Conservation (phyloP, 164 flowering plant species). For the Umbellularia californica region DNA sequence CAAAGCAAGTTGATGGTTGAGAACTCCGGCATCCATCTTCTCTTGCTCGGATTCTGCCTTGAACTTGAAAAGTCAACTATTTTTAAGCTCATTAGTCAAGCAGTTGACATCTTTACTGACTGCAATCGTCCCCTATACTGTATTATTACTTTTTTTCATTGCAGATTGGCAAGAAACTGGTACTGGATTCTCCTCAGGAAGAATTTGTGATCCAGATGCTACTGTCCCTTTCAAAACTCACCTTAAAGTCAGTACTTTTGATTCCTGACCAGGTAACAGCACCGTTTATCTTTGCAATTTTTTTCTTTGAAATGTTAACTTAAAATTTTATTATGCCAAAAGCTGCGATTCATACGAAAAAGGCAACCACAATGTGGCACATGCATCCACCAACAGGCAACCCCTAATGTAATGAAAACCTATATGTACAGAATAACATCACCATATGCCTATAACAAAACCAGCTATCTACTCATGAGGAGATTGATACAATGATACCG, state of each 20-base stretch:
- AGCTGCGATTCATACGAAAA: no score
- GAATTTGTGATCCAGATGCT: conserved; percentile 46
- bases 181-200: conserved; percentile 41
- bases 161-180: conserved; percentile 55
- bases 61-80: not conserved
- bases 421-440: no score
- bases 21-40: not conserved
- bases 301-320: no score
- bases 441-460: no score
- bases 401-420: no score
- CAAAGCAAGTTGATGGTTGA: not conserved
- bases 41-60: not conserved
- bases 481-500: no score
- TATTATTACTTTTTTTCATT: conserved; percentile 5
- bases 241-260: conserved; percentile 44
- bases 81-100: not conserved
- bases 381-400: no score
- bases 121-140: not conserved
- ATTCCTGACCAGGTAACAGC: conserved; percentile 30
- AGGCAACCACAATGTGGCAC: no score
- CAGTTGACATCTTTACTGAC: not conserved
- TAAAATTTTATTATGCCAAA: no score
- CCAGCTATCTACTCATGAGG: no score
- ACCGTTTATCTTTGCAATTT: not conserved
- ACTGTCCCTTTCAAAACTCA: conserved; percentile 68